Evolutionary conservation across 139 green algal species (phyloP).

Genomic region (Trebouxia sp.): DNA sequence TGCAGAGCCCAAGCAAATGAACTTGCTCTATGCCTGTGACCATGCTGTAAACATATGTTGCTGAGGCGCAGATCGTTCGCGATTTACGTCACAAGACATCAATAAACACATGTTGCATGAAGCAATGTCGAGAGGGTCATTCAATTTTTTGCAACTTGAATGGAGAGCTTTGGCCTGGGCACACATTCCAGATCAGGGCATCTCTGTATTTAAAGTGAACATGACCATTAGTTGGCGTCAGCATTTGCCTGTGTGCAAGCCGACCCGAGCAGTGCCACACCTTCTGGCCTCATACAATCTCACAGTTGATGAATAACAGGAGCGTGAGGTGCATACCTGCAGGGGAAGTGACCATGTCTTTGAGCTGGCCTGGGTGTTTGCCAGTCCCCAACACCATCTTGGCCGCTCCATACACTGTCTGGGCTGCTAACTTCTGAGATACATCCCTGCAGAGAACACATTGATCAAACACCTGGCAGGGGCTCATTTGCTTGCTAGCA

Average conservation of each 20-base stretch:
- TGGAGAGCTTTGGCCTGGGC: too few species aligned
- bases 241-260: background rate
- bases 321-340: slow-evolving; percentile 35
- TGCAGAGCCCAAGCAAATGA: too few species aligned
- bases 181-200: too few species aligned
- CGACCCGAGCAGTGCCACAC: background rate
- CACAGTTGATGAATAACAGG: background rate
- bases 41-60: too few species aligned
- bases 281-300: background rate
- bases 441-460: too few species aligned
- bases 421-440: slow-evolving; percentile 67
- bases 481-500: slow-evolving; percentile 56
- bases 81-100: too few species aligned
- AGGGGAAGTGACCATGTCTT: slow-evolving; percentile 92
- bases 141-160: too few species aligned
- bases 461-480: background rate
- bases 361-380: slow-evolving; percentile 88
- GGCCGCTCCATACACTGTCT: slow-evolving; percentile 73
- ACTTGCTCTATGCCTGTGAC: too few species aligned
- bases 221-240: too few species aligned
- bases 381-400: slow-evolving; percentile 84
- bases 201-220: background rate
- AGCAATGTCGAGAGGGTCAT: too few species aligned
- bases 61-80: too few species aligned
- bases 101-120: too few species aligned